Percentiles rank a stretch among this genome's conserved stretches.
These are phyloP conservation scores for Paramecium sexaurelia DNA, from an alignment of 73 alveolate species.

Conservation along the genomic window DNA sequence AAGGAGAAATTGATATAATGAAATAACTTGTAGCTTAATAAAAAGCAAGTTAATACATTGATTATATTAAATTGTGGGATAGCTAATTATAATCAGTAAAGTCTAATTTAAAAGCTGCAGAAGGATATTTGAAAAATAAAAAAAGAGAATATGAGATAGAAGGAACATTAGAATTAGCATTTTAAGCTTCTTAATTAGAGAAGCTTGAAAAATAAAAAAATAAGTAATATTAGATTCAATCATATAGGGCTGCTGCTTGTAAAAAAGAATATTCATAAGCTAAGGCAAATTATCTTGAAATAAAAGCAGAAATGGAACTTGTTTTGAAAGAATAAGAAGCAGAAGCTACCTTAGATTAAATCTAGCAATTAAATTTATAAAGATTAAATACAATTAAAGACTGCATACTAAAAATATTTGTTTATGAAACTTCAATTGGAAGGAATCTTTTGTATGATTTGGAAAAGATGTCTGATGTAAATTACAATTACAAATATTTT, in stretches of 20 bases:
- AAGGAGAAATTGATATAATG: neutral
- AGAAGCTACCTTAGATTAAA: neutral
- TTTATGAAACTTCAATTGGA: neutral
- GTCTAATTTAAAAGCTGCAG: neutral
- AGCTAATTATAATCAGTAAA: neutral
- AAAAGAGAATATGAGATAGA: constrained; percentile 50
- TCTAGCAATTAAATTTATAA: neutral
- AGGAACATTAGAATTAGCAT: constrained; percentile 9
- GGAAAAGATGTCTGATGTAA: constrained; percentile 53
- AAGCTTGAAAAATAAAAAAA: neutral
- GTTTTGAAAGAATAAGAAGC: neutral
- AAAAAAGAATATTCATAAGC: neutral
- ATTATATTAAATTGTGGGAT: constrained; percentile 27
- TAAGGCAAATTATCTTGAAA: neutral
- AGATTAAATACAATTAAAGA: neutral
- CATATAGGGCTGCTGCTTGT: neutral
- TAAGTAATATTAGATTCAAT: neutral
- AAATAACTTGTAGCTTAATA: neutral
- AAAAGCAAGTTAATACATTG: neutral
- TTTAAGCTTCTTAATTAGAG: neutral
- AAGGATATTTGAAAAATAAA: neutral
- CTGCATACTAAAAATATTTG: constrained; percentile 19
- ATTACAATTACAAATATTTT: neutral
- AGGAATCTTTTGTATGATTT: constrained; percentile 27
- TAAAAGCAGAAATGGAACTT: neutral